Conservation (phyloP, 2,329 filamentous ascomycete species). For the Pseudonectria foliicola region DNA sequence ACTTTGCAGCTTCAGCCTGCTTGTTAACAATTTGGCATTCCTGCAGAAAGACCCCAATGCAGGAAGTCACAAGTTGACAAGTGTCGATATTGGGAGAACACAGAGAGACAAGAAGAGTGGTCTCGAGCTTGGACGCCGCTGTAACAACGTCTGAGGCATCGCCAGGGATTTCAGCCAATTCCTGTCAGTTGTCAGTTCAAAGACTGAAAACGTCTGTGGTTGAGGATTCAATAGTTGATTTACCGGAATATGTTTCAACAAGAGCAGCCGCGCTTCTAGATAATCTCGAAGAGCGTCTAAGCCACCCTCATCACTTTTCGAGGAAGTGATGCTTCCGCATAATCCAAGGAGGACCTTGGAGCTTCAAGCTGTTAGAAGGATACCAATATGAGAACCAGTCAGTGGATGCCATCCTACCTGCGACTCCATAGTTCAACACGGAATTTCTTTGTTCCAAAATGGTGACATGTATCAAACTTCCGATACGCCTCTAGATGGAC, state of each 20-base stretch:
- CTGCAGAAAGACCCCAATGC: conserved; percentile 55
- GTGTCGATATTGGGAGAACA: conserved; percentile 60
- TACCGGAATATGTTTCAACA: conserved; percentile 46
- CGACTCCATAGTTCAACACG: conserved; percentile 44
- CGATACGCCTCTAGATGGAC: conserved; percentile 22
- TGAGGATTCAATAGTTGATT: conserved; percentile 10
- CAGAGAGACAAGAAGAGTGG: conserved; percentile 53
- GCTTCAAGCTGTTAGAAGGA: conserved; percentile 13
- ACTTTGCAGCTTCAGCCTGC: conserved; percentile 42
- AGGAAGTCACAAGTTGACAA: conserved; percentile 57
- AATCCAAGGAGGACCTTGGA: conserved; percentile 37
- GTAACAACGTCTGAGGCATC: conserved; percentile 48
- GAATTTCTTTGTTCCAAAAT: conserved; percentile 21
- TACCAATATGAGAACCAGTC: background rate
- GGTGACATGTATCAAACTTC: conserved; percentile 17
- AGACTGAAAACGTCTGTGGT: background rate
- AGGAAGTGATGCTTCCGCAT: conserved; percentile 40
- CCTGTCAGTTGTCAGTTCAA: conserved; percentile 31
- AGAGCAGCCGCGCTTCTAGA: conserved; percentile 45
- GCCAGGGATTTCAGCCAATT: conserved; percentile 45
- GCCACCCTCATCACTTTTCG: conserved; percentile 35
- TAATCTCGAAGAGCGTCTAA: conserved; percentile 47
- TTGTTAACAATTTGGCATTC: conserved; percentile 51
- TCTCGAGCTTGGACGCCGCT: conserved; percentile 52
- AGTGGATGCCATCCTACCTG: conserved; percentile 33